A percentile compares a stretch with the other conserved stretches of the same genome.
Conservation (phyloP, 495 filamentous ascomycete genomes). For the Tuber microsphaerosporum region DNA sequence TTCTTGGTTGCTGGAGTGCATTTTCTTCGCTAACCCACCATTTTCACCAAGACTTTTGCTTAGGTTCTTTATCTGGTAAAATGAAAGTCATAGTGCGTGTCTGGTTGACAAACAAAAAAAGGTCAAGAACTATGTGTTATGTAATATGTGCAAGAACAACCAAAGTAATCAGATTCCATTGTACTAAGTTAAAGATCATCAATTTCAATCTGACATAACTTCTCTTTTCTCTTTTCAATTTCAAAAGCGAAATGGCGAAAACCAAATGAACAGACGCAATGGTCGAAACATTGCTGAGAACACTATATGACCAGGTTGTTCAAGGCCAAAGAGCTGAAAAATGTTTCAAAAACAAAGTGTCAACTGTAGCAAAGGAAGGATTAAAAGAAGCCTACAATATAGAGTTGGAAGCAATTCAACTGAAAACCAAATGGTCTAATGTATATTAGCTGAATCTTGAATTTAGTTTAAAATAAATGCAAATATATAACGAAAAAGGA, state of each 20-base stretch:
- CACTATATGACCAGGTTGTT: not conserved
- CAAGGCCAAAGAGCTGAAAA: not conserved
- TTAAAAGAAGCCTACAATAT: not conserved
- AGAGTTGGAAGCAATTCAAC: not conserved
- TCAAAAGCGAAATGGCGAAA: not conserved
- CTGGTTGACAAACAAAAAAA: not conserved
- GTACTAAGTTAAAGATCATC: not conserved
- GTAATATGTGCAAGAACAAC: not conserved
- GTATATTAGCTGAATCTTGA: not conserved
- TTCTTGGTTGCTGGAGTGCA: too few species aligned
- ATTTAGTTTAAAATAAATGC: not conserved
- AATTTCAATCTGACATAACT: not conserved
- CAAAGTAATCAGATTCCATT: too few species aligned
- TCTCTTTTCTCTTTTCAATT: not conserved
- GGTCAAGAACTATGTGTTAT: not conserved
- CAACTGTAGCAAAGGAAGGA: not conserved
- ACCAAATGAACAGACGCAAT: not conserved
- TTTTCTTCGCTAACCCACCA: too few species aligned
- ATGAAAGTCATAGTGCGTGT: not conserved
- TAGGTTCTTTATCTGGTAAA: not conserved
- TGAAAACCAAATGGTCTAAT: not conserved
- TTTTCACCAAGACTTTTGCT: too few species aligned
- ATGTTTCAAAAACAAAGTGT: not conserved
- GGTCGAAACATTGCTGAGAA: not conserved
- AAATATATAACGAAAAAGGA: not conserved